phyloP scores from a whole-genome alignment of 2,329 filamentous ascomycete species.

The Pseudopyrenochaeta lycopersici region DNA sequence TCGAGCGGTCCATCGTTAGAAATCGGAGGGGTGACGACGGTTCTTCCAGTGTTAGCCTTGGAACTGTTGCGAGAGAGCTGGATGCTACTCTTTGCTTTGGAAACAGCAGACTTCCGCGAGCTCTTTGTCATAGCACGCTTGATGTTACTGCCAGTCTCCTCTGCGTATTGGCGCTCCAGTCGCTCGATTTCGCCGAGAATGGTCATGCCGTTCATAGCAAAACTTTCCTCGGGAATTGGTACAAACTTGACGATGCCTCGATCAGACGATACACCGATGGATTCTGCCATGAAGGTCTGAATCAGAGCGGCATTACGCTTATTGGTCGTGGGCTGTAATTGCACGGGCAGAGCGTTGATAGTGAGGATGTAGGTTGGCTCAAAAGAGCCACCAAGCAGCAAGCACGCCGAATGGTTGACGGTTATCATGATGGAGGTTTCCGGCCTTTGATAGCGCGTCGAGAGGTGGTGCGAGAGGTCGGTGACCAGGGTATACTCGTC shows the following conservation, averaged over 20 bases:
- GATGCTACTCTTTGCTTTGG: constrained; percentile 49
- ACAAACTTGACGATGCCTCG: constrained; percentile 79
- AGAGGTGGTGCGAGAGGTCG: constrained; percentile 76
- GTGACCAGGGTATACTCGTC: constrained; percentile 80
- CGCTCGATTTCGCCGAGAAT: constrained; percentile 73
- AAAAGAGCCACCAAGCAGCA: constrained; percentile 78
- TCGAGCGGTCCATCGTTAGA: constrained; percentile 47
- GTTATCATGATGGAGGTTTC: constrained; percentile 78
- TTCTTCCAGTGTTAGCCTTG: constrained; percentile 37
- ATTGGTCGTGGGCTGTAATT: constrained; percentile 78
- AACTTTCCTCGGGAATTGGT: constrained; percentile 73
- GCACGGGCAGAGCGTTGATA: constrained; percentile 73
- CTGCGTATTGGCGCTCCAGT: constrained; percentile 56
- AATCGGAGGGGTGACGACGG: constrained; percentile 41
- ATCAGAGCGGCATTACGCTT: constrained; percentile 81
- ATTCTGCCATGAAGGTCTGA: constrained; percentile 76
- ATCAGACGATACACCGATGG: constrained; percentile 70
- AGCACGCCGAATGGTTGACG: constrained; percentile 77
- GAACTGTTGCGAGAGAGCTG: constrained; percentile 46
- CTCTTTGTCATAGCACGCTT: constrained; percentile 52
- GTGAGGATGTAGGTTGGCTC: constrained; percentile 82
- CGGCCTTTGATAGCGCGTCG: constrained; percentile 77
- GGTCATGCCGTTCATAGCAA: constrained; percentile 76
- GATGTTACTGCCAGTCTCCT: constrained; percentile 52
- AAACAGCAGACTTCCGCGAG: constrained; percentile 43